These are phyloP conservation scores for Podospora sp. DNA, from an alignment of 495 filamentous ascomycete species.

Conservation along the genomic window DNA sequence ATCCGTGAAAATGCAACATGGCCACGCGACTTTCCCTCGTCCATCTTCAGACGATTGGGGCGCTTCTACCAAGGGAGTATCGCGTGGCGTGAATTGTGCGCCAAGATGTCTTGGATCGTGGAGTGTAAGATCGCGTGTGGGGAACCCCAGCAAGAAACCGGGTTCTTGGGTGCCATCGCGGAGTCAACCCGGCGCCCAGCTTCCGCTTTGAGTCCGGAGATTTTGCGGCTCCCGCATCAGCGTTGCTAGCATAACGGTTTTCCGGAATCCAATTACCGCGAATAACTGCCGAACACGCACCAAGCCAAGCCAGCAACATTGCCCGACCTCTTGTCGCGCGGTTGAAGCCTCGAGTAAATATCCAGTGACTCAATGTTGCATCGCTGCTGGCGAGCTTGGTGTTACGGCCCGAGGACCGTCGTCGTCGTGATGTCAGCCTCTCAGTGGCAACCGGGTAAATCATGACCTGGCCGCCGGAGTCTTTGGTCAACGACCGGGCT, in stretches of 20 bases:
- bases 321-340: neutral
- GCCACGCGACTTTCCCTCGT: neutral
- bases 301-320: neutral
- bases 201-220: neutral
- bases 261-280: neutral
- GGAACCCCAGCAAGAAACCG: neutral
- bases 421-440: too few relatives aligned
- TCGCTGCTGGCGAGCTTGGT: neutral
- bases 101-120: neutral
- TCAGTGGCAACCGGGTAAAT: too few relatives aligned
- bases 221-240: neutral
- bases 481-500: too few relatives aligned
- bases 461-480: too few relatives aligned
- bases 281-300: neutral
- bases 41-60: neutral
- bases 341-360: neutral
- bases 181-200: neutral
- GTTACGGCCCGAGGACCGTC: too few relatives aligned
- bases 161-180: slow-evolving; percentile 3
- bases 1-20: slow-evolving; percentile 2
- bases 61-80: neutral
- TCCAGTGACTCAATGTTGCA: neutral
- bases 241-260: too few relatives aligned
- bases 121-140: neutral
- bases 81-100: neutral